Conservation (phyloP, 768 basidiomycete genomes). For the Trichaptum fuscoviolaceum region DNA sequence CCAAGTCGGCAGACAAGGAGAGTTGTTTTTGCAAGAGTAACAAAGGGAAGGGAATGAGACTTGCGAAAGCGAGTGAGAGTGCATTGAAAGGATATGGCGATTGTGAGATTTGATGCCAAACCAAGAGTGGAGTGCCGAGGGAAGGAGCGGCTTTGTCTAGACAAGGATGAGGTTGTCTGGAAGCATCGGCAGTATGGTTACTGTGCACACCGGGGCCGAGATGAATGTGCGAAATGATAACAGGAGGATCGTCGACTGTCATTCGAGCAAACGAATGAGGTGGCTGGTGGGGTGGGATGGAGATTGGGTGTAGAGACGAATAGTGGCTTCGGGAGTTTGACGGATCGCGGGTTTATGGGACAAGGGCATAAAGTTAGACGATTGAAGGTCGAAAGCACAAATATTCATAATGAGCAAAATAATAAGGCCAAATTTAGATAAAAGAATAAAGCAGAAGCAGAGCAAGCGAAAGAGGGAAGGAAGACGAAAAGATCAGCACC, state of each 20-base stretch:
- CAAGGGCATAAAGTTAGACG: background rate
- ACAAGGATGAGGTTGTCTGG: background rate
- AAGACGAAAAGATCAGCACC: constrained; percentile 1
- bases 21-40: background rate
- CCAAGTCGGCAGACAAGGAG: background rate
- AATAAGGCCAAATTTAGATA: background rate
- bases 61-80: background rate
- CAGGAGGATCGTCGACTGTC: background rate
- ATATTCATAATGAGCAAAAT: background rate
- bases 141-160: background rate
- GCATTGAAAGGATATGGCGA: background rate
- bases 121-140: background rate
- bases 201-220: background rate
- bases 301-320: background rate
- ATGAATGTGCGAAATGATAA: background rate
- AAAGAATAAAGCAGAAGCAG: background rate
- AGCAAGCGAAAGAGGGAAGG: background rate
- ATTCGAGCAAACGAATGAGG: background rate
- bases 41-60: background rate
- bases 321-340: background rate
- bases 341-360: background rate
- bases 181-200: background rate
- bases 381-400: background rate
- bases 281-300: background rate
- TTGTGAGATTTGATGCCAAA: background rate